Conservation (phyloP, 257 asterid genomes). For the Solanum chaucha region DNA sequence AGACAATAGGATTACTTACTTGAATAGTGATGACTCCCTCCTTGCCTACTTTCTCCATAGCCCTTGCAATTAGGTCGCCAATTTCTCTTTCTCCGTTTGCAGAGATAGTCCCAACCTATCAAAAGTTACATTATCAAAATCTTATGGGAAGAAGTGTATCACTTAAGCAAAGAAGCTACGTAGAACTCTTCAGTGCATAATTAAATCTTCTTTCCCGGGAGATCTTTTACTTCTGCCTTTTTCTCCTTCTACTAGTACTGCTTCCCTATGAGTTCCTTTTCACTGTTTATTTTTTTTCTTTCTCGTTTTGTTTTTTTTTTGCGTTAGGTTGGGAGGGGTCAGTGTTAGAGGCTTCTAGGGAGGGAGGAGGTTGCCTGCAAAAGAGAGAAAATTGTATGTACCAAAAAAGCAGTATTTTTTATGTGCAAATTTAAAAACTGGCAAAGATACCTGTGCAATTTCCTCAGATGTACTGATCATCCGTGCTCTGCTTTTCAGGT, state of each 20-base stretch:
- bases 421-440: neutral
- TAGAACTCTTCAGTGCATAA: neutral
- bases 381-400: neutral
- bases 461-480: conserved; percentile 99
- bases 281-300: neutral
- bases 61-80: conserved; percentile 93
- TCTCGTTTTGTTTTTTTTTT: neutral
- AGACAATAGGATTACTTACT: conserved; percentile 30
- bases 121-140: neutral
- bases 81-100: conserved; percentile 90
- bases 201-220: neutral
- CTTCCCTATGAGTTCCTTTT: neutral
- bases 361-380: neutral
- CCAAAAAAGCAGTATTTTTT: neutral
- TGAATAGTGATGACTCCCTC: conserved; percentile 96
- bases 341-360: neutral
- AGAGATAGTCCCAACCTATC: conserved; percentile 89
- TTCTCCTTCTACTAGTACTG: neutral
- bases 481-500: conserved; percentile 89
- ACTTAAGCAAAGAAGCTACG: neutral
- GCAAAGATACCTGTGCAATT: conserved; percentile 77
- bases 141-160: neutral
- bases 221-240: neutral
- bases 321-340: neutral
- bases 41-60: conserved; percentile 97